Evolutionary conservation across 2,329 filamentous ascomycete genomes (phyloP).

Genomic region (Aspergillus aculeatinus): DNA sequence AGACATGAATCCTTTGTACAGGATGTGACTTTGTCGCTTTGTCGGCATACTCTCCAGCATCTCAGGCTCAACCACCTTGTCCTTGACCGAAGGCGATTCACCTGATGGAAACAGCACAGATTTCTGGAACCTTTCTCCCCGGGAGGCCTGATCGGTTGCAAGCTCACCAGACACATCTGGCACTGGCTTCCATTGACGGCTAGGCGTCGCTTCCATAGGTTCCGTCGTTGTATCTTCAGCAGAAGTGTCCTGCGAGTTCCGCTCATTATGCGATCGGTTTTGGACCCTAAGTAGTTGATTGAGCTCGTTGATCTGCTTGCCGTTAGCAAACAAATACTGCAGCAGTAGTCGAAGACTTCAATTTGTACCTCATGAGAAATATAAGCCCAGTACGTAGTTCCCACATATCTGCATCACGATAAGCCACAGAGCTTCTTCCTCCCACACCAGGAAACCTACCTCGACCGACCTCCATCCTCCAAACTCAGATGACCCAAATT

Average conservation of each 20-base stretch:
- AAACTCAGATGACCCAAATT: slow-evolving; percentile 45
- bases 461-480: slow-evolving; percentile 44
- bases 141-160: slow-evolving; percentile 18
- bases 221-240: slow-evolving; percentile 25
- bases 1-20: slow-evolving; percentile 50
- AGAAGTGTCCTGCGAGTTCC: slow-evolving; percentile 21
- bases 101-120: slow-evolving; percentile 39
- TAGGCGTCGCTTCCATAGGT: slow-evolving; percentile 13
- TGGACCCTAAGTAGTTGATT: slow-evolving; percentile 46
- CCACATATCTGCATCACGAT: slow-evolving; percentile 40
- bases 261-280: slow-evolving; percentile 35
- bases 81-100: slow-evolving; percentile 35
- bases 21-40: slow-evolving; percentile 46
- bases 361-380: slow-evolving; percentile 43
- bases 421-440: not conserved
- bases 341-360: not conserved
- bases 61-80: slow-evolving; percentile 37
- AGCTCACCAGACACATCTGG: slow-evolving; percentile 15
- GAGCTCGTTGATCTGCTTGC: slow-evolving; percentile 43
- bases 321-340: slow-evolving; percentile 9
- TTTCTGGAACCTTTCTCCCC: slow-evolving; percentile 34
- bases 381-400: slow-evolving; percentile 48
- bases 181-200: slow-evolving; percentile 23
- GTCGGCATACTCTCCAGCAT: slow-evolving; percentile 45
- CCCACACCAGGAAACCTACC: slow-evolving; percentile 36